Percentiles rank a stretch among this genome's conserved stretches.
phyloP scores from a whole-genome alignment of 2,329 filamentous ascomycete genomes.

The Cercospora brassicicola region DNA sequence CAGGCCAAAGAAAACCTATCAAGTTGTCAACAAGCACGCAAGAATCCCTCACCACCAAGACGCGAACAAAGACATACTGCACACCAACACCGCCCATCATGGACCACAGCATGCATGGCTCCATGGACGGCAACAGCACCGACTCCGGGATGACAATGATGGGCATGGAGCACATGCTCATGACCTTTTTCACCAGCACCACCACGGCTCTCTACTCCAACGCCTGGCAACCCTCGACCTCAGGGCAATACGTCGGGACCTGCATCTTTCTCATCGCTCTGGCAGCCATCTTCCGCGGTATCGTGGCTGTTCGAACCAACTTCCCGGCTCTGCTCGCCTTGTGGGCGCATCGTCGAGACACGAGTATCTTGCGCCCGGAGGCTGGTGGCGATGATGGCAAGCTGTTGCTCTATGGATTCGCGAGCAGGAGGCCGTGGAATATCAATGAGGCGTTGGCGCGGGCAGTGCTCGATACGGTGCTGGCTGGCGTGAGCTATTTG shows the following conservation, averaged over 20 bases:
- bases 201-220: constrained; percentile 64
- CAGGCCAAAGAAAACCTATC: background rate
- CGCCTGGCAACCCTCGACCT: constrained; percentile 68
- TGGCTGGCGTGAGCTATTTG: constrained; percentile 74
- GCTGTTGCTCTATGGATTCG: constrained; percentile 27
- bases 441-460: constrained; percentile 74
- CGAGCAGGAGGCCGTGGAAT: constrained; percentile 65
- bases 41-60: background rate
- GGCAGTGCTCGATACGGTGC: constrained; percentile 66
- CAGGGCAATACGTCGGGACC: constrained; percentile 75
- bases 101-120: constrained; percentile 12
- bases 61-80: background rate
- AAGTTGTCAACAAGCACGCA: background rate
- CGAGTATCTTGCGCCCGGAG: constrained; percentile 16
- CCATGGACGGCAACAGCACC: constrained; percentile 17
- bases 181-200: constrained; percentile 64
- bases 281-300: constrained; percentile 64
- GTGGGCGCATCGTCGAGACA: constrained; percentile 20
- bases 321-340: constrained; percentile 23
- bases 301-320: constrained; percentile 32
- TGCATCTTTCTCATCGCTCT: constrained; percentile 86
- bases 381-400: constrained; percentile 13
- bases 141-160: constrained; percentile 33
- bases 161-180: constrained; percentile 49
- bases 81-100: background rate